Percentiles rank a stretch among this genome's conserved stretches.
These are phyloP conservation scores for Parachlorella kessleri DNA, from an alignment of 139 green algal species.

Conservation along the genomic window DNA sequence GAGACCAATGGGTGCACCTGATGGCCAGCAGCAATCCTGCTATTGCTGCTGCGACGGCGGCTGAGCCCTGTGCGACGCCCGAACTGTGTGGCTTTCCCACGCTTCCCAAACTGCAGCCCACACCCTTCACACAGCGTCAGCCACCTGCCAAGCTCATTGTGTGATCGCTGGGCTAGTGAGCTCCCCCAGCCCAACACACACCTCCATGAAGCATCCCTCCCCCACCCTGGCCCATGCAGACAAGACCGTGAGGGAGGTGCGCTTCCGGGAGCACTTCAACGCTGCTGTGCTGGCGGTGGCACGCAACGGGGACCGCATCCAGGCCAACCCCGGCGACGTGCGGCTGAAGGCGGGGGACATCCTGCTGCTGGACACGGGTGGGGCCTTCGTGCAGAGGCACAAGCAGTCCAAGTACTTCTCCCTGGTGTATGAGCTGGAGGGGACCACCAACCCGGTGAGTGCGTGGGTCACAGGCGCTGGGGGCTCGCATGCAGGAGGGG, in stretches of 20 bases:
- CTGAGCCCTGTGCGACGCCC: no score
- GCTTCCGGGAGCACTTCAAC: constrained; percentile 74
- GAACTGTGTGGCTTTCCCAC: no score
- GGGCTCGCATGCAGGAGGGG: no score
- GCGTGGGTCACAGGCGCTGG: no score
- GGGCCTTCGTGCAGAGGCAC: constrained; percentile 52
- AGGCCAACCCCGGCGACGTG: constrained; percentile 55
- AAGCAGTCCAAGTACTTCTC: constrained; percentile 54
- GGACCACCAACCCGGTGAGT: constrained; percentile 47
- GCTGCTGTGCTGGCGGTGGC: constrained; percentile 82
- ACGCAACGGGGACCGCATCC: constrained; percentile 48
- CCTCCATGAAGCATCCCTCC: neutral
- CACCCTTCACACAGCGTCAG: no score
- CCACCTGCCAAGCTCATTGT: no score
- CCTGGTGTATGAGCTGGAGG: constrained; percentile 59
- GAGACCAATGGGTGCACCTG: no score
- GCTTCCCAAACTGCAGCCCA: no score
- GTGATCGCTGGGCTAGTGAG: no score
- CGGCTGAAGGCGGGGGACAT: constrained; percentile 55
- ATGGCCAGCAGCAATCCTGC: no score
- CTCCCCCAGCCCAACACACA: no score
- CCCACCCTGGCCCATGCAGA: neutral
- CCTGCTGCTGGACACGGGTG: constrained; percentile 61
- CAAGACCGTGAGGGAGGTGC: constrained; percentile 58
- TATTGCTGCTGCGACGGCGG: no score